These are phyloP conservation scores for Grosmannia clavigera DNA, from an alignment of 2,329 filamentous ascomycete species.

Conservation along the genomic window DNA sequence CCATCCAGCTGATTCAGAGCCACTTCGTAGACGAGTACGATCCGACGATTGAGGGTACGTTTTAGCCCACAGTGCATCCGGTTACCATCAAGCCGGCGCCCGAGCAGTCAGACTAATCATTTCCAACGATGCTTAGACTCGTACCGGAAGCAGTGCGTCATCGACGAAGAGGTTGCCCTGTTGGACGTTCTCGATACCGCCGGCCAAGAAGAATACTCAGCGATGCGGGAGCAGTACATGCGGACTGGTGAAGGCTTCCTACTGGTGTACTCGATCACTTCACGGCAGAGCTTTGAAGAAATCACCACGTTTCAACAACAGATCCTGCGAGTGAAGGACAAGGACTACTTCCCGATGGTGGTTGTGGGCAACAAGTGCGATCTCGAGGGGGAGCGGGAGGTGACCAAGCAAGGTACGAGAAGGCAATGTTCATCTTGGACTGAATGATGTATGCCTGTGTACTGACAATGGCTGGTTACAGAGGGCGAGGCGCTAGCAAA, in stretches of 20 bases:
- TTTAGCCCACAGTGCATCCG: neutral
- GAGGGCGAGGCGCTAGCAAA: slow-evolving; percentile 81
- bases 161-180: slow-evolving; percentile 94
- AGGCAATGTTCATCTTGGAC: neutral
- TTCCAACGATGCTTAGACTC: slow-evolving; percentile 53
- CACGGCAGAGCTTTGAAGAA: slow-evolving; percentile 93
- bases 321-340: slow-evolving; percentile 96
- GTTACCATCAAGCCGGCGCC: too few species aligned
- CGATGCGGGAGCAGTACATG: slow-evolving; percentile 99
- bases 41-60: slow-evolving; percentile 91
- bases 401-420: slow-evolving; percentile 73
- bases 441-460: too few species aligned
- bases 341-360: slow-evolving; percentile 99
- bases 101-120: neutral
- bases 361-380: slow-evolving; percentile 99
- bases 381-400: slow-evolving; percentile 83
- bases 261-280: slow-evolving; percentile 96
- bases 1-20: slow-evolving; percentile 88
- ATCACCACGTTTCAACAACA: slow-evolving; percentile 98
- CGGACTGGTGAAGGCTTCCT: slow-evolving; percentile 95
- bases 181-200: slow-evolving; percentile 97
- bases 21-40: slow-evolving; percentile 99
- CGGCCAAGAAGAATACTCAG: slow-evolving; percentile 97
- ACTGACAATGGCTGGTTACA: slow-evolving; percentile 24
- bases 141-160: slow-evolving; percentile 98